Base-by-base conservation (phyloP, 2,329 filamentous ascomycete genomes). In the Epichloe aotearoae region DNA sequence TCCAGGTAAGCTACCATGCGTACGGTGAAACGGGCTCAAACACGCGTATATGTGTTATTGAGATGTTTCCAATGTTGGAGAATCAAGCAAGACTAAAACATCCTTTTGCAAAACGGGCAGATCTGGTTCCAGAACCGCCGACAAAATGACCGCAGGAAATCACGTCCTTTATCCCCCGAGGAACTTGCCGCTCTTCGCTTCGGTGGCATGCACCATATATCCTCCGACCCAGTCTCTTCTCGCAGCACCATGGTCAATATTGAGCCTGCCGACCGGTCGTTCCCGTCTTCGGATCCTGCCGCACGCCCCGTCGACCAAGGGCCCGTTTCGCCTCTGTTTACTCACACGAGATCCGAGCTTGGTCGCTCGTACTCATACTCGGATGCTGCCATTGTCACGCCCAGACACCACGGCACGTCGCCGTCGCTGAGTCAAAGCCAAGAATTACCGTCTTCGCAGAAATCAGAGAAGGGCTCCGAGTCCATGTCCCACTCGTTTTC, bases 91-190 rank as follows among this genome's bases (percentile, higher is more conserved):
- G 33, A 23, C 47, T 44, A 37, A 49, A 8, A 38, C 40, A 34
- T 15, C 39, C 26, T 41, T 10, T 33, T 33, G 39, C 12, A 14
- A 15, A n/a, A 33, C 30, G 17, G 44, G n/a, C 52, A 96, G 91
- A 95, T 96, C 60, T 97, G 91, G 91, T 96, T 96, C 69, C 91
- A 96, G 63, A 96, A 96, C 63, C 82, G 89, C 62, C 80, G 91
- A 57, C 91, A 97, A 67, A 95, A 94, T 67, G 88, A 94, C 65
- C 80, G 91, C 59, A 81, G 91, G 58, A 94, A 91, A 71, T 88
- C 88, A 50, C 84, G 87, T 58, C 89, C 90, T 45, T 75, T 95
- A 38, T 80, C 87, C 30, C 30, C 84, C 10, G 82, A 89, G 65
- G 88, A 93, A 64, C 77, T 91, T 50, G 80, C 76, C 55, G 76